A percentile compares a stretch with the other conserved stretches of the same genome.
phyloP scores from a whole-genome alignment of 768 basidiomycete species.

The Trametes punicea region DNA sequence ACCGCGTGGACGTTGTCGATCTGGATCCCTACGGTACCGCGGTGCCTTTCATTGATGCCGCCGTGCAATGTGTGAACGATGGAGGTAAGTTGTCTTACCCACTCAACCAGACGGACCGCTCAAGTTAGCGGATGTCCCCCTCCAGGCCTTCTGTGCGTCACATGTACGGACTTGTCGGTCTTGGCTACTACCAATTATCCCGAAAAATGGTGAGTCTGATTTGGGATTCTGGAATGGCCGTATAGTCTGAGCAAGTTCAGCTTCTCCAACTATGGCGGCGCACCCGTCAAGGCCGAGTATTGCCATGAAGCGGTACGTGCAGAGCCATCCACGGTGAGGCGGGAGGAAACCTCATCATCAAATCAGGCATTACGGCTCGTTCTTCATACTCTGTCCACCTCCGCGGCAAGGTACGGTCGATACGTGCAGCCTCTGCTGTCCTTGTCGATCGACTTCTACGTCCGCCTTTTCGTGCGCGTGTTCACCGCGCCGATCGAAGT shows the following conservation, averaged over 20 bases:
- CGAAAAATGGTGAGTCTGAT: conserved; percentile 78
- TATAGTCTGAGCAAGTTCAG: conserved; percentile 36
- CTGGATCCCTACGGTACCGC: conserved; percentile 98
- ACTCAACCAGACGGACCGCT: background rate
- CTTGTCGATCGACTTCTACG: conserved; percentile 96
- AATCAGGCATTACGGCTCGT: conserved; percentile 83
- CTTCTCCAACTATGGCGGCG: conserved; percentile 93
- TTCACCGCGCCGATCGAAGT: conserved; percentile 74
- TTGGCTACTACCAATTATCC: conserved; percentile 92
- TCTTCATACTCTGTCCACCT: conserved; percentile 79
- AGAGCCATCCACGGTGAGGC: background rate
- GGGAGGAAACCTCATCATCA: background rate
- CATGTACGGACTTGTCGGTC: conserved; percentile 94
- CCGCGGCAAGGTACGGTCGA: conserved; percentile 89
- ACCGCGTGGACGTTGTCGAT: conserved; percentile 91
- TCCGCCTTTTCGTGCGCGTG: conserved; percentile 85
- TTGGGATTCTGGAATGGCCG: background rate
- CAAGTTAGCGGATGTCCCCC: no score
- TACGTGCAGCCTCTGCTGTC: conserved; percentile 87
- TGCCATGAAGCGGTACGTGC: conserved; percentile 83
- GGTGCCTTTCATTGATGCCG: conserved; percentile 93
- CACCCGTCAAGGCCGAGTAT: conserved; percentile 89
- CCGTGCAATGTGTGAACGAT: conserved; percentile 84
- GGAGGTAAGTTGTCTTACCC: conserved; percentile 55
- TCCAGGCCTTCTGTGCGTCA: conserved; percentile 86